Conservation (phyloP, 2,329 filamentous ascomycete genomes). For the Diplodia mutila region DNA sequence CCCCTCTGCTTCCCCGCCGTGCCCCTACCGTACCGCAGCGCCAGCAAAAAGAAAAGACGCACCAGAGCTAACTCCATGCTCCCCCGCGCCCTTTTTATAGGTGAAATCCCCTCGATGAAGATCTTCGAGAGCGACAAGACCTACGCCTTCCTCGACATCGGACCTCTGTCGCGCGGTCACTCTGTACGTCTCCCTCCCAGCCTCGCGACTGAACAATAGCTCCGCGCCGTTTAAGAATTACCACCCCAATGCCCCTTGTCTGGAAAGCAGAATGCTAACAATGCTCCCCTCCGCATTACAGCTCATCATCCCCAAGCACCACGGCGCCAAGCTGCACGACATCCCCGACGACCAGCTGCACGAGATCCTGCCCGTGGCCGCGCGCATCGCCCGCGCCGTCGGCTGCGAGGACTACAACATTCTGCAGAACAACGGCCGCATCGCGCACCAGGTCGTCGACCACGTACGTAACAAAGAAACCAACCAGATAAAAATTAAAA, state of each 20-base stretch:
- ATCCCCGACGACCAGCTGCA: slow-evolving; percentile 86
- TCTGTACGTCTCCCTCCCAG: slow-evolving; percentile 62
- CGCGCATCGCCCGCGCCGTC: slow-evolving; percentile 79
- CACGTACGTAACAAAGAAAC: slow-evolving; percentile 79
- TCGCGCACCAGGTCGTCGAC: slow-evolving; percentile 90
- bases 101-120: slow-evolving; percentile 95
- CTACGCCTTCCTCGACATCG: slow-evolving; percentile 94
- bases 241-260: too few relatives aligned
- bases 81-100: slow-evolving; percentile 50
- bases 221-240: too few relatives aligned
- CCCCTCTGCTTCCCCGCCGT: not conserved
- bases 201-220: not conserved
- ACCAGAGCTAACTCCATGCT: slow-evolving; percentile 18
- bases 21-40: not conserved
- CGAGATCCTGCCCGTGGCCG: slow-evolving; percentile 84
- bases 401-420: slow-evolving; percentile 87
- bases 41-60: not conserved
- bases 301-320: slow-evolving; percentile 96
- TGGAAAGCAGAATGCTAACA: not conserved
- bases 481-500: too few relatives aligned
- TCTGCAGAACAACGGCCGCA: slow-evolving; percentile 90
- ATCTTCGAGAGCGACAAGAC: slow-evolving; percentile 94
- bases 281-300: slow-evolving; percentile 42
- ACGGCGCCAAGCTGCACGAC: slow-evolving; percentile 88
- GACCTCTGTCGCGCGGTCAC: slow-evolving; percentile 84